Percentiles rank a stretch among this genome's conserved stretches.
Conservation (phyloP, 108 stramenopile species). For the Poteriospumella lacustris region DNA sequence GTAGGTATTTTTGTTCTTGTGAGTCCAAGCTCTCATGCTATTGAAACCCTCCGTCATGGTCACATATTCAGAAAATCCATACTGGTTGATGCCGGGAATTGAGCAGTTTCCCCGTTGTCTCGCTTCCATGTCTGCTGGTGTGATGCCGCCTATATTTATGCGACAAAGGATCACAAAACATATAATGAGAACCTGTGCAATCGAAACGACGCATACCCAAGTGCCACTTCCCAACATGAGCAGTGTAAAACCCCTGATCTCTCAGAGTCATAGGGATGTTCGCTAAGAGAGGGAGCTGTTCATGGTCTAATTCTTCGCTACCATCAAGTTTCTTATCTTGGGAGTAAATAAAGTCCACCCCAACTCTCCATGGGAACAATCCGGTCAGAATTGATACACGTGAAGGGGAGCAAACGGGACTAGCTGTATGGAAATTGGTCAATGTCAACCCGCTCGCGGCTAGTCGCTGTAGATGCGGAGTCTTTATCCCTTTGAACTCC, state of each 20-base stretch:
- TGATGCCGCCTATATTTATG: conserved; percentile 10
- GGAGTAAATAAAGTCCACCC: neutral
- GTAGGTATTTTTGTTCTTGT: neutral
- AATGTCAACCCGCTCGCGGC: conserved; percentile 14
- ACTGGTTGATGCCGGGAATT: neutral
- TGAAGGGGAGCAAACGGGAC: conserved; percentile 12
- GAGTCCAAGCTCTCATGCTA: neutral
- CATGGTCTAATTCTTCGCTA: neutral
- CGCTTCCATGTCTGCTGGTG: neutral
- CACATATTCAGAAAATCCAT: conserved; percentile 4
- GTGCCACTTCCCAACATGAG: conserved; percentile 19
- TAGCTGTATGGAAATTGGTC: conserved; percentile 1
- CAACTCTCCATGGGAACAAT: neutral
- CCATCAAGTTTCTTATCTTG: neutral
- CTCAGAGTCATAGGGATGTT: neutral
- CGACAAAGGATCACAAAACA: too few relatives aligned
- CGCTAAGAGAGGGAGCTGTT: neutral
- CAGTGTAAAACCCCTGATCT: neutral
- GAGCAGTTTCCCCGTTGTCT: neutral
- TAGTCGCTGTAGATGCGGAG: conserved; percentile 24
- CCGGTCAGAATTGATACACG: neutral
- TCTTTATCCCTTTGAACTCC: neutral
- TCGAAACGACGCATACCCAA: too few relatives aligned
- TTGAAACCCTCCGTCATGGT: neutral
- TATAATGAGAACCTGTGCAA: too few relatives aligned